These are phyloP conservation scores for Cryphonectria radicalis DNA, from an alignment of 2,329 filamentous ascomycete species.

Conservation along the genomic window DNA sequence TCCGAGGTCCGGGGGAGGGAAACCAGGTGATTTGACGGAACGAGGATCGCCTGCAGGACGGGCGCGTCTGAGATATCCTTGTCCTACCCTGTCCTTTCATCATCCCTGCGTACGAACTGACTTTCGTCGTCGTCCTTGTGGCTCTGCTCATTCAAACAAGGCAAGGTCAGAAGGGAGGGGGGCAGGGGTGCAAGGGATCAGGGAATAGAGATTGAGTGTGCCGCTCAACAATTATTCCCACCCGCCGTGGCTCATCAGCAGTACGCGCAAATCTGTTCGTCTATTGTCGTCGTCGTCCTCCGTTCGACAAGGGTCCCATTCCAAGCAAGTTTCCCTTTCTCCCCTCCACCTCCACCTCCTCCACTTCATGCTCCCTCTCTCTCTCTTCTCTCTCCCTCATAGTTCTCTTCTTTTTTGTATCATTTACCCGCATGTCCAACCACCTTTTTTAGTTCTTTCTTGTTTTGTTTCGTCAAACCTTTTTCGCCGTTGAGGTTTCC, in stretches of 20 bases:
- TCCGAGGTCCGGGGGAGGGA: neutral
- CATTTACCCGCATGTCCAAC: slow-evolving; percentile 7
- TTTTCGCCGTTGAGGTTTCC: slow-evolving; percentile 17
- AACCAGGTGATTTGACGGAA: neutral
- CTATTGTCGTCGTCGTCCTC: slow-evolving; percentile 7
- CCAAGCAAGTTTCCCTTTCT: slow-evolving; percentile 17
- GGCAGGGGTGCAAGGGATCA: neutral
- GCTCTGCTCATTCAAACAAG: slow-evolving; percentile 6
- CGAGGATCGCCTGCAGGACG: slow-evolving; percentile 4
- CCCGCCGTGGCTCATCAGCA: slow-evolving; percentile 25
- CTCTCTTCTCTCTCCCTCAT: neutral
- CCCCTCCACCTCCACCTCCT: neutral
- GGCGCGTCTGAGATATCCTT: neutral
- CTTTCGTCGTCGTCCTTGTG: slow-evolving; percentile 8
- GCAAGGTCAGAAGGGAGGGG: neutral
- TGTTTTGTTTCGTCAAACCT: slow-evolving; percentile 9
- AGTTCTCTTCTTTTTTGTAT: neutral
- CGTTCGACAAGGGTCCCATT: slow-evolving; percentile 2
- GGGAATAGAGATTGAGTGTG: slow-evolving; percentile 28
- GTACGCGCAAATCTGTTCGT: slow-evolving; percentile 23
- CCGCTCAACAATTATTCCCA: slow-evolving; percentile 18
- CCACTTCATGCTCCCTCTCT: neutral
- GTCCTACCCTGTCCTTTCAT: slow-evolving; percentile 7
- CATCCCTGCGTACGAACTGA: slow-evolving; percentile 4
- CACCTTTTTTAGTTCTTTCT: slow-evolving; percentile 14